Evolutionary conservation across 805 yeast genomes (phyloP), one percentile per base, ranked within the genome.

Genomic region (Pichia californica): DNA sequence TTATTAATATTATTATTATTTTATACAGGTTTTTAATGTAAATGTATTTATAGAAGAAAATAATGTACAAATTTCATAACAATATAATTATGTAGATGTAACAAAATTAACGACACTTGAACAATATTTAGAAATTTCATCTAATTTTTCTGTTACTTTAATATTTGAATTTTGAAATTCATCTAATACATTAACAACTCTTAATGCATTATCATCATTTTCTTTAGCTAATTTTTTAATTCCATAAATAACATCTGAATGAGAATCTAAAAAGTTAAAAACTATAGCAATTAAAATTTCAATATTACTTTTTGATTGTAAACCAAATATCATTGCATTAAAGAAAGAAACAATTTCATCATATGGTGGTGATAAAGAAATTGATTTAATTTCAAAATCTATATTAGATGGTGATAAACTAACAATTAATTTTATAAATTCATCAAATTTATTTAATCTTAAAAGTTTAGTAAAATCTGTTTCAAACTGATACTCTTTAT

Each of bases 341-440:
- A 88, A 68, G 51, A 91, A 88, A 48, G 68, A 61, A 0, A 73
- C 58, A 52, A 88, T 60, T 64, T 91, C 97, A 10, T 56, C 52
- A 53, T 76, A 75, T 14, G 95, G 94, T 18, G 81, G 78, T 39
- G 71, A 66, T 2, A 82, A 60, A 52, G 79, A 74, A 49, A 93
- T 62, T 3, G 96, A 83, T 55, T 94, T 79, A 45, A 93, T 79
- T 62, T 93, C 99, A 45, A 93, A 62, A 59, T 93, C 98, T 21
- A 88, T 72, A 3, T 75, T 64, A 2, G 96, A 71, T 5, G 97
- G 96, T 0, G 96, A 71, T 30, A 86, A 72, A 3, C 59, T 56
- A 9, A 79, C 67, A 27, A 93, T 59, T 54, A 68, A 74, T 1
- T 59, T 55, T 46, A 88, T 68, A 56, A 91, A 82, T 14, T 56